Conservation (phyloP, 495 filamentous ascomycete species). For the Penicillium malachiteum region DNA sequence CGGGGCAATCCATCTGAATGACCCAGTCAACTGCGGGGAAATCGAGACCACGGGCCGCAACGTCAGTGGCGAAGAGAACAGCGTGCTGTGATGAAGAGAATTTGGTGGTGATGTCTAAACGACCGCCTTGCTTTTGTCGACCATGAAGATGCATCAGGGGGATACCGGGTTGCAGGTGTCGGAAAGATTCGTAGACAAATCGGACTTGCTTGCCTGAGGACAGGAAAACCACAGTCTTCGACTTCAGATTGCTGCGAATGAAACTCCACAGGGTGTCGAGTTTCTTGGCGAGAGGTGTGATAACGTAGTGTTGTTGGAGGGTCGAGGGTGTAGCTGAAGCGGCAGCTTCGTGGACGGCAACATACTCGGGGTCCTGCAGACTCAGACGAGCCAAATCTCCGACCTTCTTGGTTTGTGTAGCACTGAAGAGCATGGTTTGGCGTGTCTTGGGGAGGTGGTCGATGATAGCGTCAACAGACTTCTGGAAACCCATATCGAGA, state of each 20-base stretch:
- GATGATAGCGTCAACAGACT: conserved; percentile 86
- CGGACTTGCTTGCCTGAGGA: conserved; percentile 95
- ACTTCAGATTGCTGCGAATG: conserved; percentile 80
- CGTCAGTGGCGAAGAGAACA: conserved; percentile 93
- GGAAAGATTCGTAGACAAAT: conserved; percentile 90
- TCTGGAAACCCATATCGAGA: conserved; percentile 96
- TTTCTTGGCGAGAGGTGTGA: conserved; percentile 81
- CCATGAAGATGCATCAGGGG: conserved; percentile 94
- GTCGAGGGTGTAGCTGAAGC: conserved; percentile 76
- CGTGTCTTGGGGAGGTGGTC: conserved; percentile 84
- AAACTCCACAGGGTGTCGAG: conserved; percentile 91
- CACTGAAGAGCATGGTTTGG: conserved; percentile 93
- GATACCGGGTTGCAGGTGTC: conserved; percentile 91
- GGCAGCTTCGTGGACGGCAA: conserved; percentile 86
- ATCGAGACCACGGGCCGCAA: conserved; percentile 89
- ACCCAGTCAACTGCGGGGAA: conserved; percentile 99
- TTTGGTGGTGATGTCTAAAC: conserved; percentile 78
- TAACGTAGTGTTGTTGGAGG: conserved; percentile 87
- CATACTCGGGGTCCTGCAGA: conserved; percentile 87
- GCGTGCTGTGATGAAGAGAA: conserved; percentile 76
- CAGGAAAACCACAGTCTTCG: conserved; percentile 91
- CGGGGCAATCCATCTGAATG: conserved; percentile 89
- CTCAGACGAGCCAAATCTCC: conserved; percentile 87
- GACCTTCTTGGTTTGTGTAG: conserved; percentile 92
- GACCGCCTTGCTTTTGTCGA: conserved; percentile 84